A percentile compares a stretch with the other conserved stretches of the same genome.
Conservation (phyloP, 129 eudicot genomes). For the Centaurea solstitialis region DNA sequence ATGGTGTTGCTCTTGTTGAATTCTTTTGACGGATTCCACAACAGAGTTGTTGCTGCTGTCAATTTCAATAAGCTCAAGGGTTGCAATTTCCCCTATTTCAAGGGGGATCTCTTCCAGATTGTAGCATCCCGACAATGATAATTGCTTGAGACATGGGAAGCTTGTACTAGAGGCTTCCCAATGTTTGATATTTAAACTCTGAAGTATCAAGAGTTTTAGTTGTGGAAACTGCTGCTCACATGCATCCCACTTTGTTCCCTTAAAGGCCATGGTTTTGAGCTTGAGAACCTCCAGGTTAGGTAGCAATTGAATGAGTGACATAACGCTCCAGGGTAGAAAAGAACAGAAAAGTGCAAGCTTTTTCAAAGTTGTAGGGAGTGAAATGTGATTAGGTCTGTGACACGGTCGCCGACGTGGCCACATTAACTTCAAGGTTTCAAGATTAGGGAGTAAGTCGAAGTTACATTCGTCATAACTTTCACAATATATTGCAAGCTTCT, state of each 20-base stretch:
- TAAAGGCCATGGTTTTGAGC: neutral
- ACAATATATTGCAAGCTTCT: no score
- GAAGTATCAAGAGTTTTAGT: slow-evolving; percentile 16
- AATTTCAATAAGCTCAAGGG: neutral
- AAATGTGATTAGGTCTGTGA: neutral
- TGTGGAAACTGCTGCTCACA: neutral
- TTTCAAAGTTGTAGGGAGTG: neutral
- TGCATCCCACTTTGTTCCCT: neutral
- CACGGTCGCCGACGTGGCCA: neutral
- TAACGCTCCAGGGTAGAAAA: neutral
- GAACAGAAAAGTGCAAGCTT: neutral
- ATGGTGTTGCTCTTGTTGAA: neutral
- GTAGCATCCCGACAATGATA: neutral
- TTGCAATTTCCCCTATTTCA: neutral
- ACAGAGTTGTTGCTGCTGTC: neutral
- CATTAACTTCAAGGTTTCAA: neutral
- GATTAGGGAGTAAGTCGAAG: neutral
- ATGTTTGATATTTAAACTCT: neutral
- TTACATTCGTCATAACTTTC: no score
- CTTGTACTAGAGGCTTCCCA: slow-evolving; percentile 1
- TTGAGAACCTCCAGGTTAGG: slow-evolving; percentile 5
- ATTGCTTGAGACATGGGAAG: slow-evolving; percentile 6
- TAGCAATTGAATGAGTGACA: neutral
- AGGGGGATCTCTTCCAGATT: no score
- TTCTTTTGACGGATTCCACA: neutral